These are phyloP conservation scores for Coprinopsis cinerea DNA, from an alignment of 768 basidiomycete species.

Conservation along the genomic window DNA sequence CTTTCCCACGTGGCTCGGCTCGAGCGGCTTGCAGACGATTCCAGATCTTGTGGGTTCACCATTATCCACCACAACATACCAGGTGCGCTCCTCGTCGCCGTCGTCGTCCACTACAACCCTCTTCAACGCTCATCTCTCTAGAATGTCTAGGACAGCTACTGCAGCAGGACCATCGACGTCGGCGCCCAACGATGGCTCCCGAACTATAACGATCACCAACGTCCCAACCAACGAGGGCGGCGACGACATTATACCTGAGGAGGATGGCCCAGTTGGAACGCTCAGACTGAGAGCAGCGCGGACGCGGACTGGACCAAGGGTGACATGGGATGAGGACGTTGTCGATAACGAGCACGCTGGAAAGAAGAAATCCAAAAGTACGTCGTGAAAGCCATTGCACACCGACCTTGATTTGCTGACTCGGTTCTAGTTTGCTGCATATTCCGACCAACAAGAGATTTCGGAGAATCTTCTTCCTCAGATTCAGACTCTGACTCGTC, in stretches of 20 bases:
- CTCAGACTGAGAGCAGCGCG: slow-evolving; percentile 52
- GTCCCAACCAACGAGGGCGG: slow-evolving; percentile 25
- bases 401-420: no score
- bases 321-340: slow-evolving; percentile 80
- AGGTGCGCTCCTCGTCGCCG: no score
- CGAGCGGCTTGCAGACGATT: no score
- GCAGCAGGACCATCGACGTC: slow-evolving; percentile 31
- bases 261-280: slow-evolving; percentile 35
- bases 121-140: no score
- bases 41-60: no score
- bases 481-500: slow-evolving; percentile 42
- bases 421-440: slow-evolving; percentile 96
- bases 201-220: slow-evolving; percentile 45
- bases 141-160: slow-evolving; percentile 13
- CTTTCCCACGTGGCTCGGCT: no score
- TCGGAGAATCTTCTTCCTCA: slow-evolving; percentile 80
- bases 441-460: slow-evolving; percentile 74
- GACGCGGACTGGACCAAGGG: slow-evolving; percentile 42
- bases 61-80: no score
- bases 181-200: slow-evolving; percentile 45
- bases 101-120: no score
- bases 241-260: slow-evolving; percentile 13
- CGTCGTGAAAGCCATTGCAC: no score
- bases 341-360: slow-evolving; percentile 90
- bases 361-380: slow-evolving; percentile 91